Evolutionary conservation across 257 asterid species (phyloP), one percentile per base, ranked within the genome.

Genomic region (Rehmannia glutinosa): DNA sequence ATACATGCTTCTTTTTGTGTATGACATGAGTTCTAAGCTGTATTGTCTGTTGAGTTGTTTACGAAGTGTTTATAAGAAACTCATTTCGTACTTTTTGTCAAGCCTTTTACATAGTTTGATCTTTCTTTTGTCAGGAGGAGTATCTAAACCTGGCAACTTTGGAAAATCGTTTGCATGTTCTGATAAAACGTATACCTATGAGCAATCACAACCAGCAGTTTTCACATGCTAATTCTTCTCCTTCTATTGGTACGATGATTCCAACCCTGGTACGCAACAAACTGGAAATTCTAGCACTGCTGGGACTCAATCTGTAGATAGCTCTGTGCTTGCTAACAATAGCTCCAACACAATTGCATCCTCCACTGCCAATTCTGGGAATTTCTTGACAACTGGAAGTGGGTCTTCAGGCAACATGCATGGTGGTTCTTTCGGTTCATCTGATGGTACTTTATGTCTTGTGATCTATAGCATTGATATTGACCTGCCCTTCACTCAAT

Each of bases 231-330:
- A 91, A 73, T 87, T 75, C 97, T 19, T 88, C 97, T 54, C 72
- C 88, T 64, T 81, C 98, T 50, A 57, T 84, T 77, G 93, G 99
- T 71, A 80, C 98, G 41, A 94, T 94, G 99, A 94, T 94, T 64
- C 99, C 99, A 68, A 89, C 99, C 98, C 99, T 73, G 97, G 99
- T 60, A 73, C 91, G 85, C 84, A 87, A 58, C 99, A 85, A 81
- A 76, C 78, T 73, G 96, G 87, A 63, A 83, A 80, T 71, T 64
- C 95, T 24, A 80, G 70, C 76, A 62, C 77, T 47, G 74, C 71
- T 59, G 90, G 84, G 64, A 64, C 83, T 53, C 77, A 84, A n/a
- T 76, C 88, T 25, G 73, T 84, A 38, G 91, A 88, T 79, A 85
- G 81, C 76, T 73, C 87, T 49, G 49, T 70, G 66, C 73, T 79